Base-by-base conservation (phyloP, 345 rosid species). In the Chamaenerion angustifolium region DNA sequence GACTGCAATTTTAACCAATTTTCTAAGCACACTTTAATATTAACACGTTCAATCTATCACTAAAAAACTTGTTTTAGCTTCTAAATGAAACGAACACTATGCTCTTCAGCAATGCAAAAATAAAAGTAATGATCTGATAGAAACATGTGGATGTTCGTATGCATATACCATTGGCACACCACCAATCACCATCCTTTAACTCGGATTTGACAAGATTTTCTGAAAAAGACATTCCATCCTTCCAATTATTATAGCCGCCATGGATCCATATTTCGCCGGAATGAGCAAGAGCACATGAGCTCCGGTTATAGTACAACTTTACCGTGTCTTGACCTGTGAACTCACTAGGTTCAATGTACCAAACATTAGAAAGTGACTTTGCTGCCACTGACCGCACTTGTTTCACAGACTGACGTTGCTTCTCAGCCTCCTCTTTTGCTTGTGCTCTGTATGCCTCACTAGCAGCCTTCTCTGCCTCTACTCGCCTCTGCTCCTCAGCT, bases 211-310 rank as follows among this genome's bases (percentile, higher is more conserved):
- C 80, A 63, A 85, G 84, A 68, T 57, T 77, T 62, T 67, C 82
- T 31, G 55, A 62, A 42, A 90, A 73, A 54, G 84, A 71, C 63
- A 90, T 59, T 43, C 98, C 94, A 62, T 71, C 68, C 52, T 14
- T 71, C 98, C 98, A 90, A 49, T 79, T 83, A 64, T 85, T 70
- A 65, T 71, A 61, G n/a, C 95, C 95, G 27, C 94, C 98, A 67
- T 90, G 98, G 45, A 90, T 50, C 95, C 98, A 90, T 11, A 90
- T 45, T 49, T 90, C 90, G 41, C 69, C 70, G 40, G 86, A 67
- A 67, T 73, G 56, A 56, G 68, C 69, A 51, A 90, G 78, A 68
- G 94, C 80, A 68, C 95, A 78, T 6, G 85, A 85, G 60, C 52
- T 76, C 66, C 69, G 81, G 70, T 79, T 79, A 70, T 83, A 90